Conservation (phyloP, 2,329 filamentous ascomycete genomes). For the Microdochium bolleyi region DNA sequence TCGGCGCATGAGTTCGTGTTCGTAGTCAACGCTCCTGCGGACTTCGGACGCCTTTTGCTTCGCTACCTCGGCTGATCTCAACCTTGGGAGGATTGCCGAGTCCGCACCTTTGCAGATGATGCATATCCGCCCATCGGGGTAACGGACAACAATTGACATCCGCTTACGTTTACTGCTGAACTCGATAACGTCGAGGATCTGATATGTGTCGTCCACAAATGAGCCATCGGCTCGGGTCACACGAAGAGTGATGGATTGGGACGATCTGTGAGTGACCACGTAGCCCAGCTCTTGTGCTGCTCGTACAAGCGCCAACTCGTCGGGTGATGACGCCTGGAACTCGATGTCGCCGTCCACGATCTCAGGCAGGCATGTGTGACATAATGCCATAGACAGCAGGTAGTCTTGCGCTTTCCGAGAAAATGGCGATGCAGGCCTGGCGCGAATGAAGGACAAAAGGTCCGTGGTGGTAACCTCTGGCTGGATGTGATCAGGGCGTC, state of each 20-base stretch:
- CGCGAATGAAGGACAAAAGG: constrained; percentile 68
- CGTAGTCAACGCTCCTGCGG: constrained; percentile 53
- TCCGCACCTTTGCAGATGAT: constrained; percentile 90
- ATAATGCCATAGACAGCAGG: constrained; percentile 75
- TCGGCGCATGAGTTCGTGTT: constrained; percentile 45
- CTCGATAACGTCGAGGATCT: constrained; percentile 80
- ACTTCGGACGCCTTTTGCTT: constrained; percentile 64
- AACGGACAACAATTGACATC: constrained; percentile 85
- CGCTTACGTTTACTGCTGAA: constrained; percentile 85
- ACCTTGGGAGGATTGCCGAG: constrained; percentile 68
- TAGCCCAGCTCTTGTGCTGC: constrained; percentile 84
- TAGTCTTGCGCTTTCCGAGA: constrained; percentile 75
- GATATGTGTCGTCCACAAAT: constrained; percentile 54
- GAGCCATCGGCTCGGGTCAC: constrained; percentile 27
- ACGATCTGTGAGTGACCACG: constrained; percentile 64
- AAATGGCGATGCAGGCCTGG: constrained; percentile 68
- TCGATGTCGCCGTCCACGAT: constrained; percentile 62
- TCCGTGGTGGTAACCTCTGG: constrained; percentile 61
- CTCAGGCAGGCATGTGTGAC: constrained; percentile 87
- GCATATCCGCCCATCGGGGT: constrained; percentile 73
- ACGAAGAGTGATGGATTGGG: constrained; percentile 55
- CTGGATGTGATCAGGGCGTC: constrained; percentile 30
- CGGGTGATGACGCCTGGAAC: constrained; percentile 84
- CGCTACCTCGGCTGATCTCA: constrained; percentile 68
- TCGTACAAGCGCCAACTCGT: constrained; percentile 78